Percentiles rank a stretch among this genome's conserved stretches.
These are phyloP conservation scores for Pulveroboletus sp. DNA, from an alignment of 768 basidiomycete species.

Conservation along the genomic window DNA sequence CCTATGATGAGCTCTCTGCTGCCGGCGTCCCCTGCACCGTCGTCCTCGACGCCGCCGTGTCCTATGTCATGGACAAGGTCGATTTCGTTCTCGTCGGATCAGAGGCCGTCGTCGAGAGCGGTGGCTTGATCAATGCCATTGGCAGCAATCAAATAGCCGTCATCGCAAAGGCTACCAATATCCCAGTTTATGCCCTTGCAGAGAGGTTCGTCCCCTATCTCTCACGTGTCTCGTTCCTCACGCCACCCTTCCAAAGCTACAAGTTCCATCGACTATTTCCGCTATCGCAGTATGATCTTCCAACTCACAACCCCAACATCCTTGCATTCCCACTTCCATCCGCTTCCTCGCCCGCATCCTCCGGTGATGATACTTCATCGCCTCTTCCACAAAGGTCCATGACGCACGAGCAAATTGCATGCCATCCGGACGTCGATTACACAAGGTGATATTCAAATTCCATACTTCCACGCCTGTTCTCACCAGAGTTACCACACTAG, in stretches of 20 bases:
- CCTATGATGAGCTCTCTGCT: slow-evolving; percentile 81
- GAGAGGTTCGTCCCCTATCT: slow-evolving; percentile 60
- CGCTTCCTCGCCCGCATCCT: slow-evolving; percentile 9
- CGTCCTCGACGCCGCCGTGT: slow-evolving; percentile 93
- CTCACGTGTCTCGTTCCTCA: slow-evolving; percentile 17
- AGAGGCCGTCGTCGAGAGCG: slow-evolving; percentile 97
- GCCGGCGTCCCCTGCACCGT: slow-evolving; percentile 95
- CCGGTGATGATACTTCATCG: slow-evolving; percentile 1
- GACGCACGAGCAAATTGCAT: slow-evolving; percentile 78
- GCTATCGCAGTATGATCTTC: slow-evolving; percentile 85
- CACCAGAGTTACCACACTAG: slow-evolving; percentile 40
- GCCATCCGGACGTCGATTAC: slow-evolving; percentile 90
- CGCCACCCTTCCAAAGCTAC: slow-evolving; percentile 56
- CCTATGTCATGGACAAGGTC: slow-evolving; percentile 95
- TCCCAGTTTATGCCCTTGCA: slow-evolving; percentile 94
- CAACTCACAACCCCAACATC: slow-evolving; percentile 73
- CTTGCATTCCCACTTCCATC: slow-evolving; percentile 60
- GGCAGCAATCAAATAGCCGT: slow-evolving; percentile 97
- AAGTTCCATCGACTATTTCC: slow-evolving; percentile 98
- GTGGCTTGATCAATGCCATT: slow-evolving; percentile 87
- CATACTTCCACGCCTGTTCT: slow-evolving; percentile 1
- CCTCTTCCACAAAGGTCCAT: slow-evolving; percentile 37
- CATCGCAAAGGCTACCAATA: slow-evolving; percentile 90
- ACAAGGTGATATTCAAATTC: slow-evolving; percentile 59
- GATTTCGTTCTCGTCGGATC: slow-evolving; percentile 96